Percentiles rank a stretch among this genome's conserved stretches.
Evolutionary conservation across 495 filamentous ascomycete species (phyloP).

Genomic region (Tuber brumale): DNA sequence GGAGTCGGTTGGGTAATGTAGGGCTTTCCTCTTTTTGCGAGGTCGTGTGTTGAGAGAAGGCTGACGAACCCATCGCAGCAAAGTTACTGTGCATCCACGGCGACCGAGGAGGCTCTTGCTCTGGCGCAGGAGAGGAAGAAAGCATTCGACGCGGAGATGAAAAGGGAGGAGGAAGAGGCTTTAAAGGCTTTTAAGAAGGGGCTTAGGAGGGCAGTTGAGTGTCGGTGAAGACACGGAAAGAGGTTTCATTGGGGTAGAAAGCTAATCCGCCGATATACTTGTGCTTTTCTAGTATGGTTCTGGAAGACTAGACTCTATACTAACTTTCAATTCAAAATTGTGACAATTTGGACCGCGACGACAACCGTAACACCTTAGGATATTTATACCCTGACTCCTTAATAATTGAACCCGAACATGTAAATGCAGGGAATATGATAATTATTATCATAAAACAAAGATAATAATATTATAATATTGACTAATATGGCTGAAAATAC

Average conservation of each 20-base stretch:
- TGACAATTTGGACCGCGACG: no score
- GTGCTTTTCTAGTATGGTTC: not conserved
- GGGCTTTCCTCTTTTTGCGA: not conserved
- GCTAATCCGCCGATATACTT: not conserved
- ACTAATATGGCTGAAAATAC: no score
- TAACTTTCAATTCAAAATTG: no score
- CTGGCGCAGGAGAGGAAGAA: constrained; percentile 26
- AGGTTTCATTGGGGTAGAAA: not conserved
- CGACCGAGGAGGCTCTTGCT: constrained; percentile 7
- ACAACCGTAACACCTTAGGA: no score
- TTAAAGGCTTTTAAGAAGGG: constrained; percentile 35
- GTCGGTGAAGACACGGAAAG: not conserved
- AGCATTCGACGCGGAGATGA: constrained; percentile 35
- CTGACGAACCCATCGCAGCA: constrained; percentile 17
- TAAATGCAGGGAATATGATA: no score
- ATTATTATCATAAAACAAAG: no score
- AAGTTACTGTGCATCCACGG: not conserved
- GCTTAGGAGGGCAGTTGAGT: constrained; percentile 29
- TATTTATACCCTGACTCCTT: no score
- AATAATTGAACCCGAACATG: no score
- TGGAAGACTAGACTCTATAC: no score
- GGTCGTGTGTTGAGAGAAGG: not conserved
- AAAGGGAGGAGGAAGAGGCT: constrained; percentile 32
- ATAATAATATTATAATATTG: no score
- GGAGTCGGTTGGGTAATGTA: constrained; percentile 30